A percentile compares a stretch with the other conserved stretches of the same genome.
These are phyloP conservation scores for Microdochium nivale DNA, from an alignment of 2,329 filamentous ascomycete species.

Conservation along the genomic window DNA sequence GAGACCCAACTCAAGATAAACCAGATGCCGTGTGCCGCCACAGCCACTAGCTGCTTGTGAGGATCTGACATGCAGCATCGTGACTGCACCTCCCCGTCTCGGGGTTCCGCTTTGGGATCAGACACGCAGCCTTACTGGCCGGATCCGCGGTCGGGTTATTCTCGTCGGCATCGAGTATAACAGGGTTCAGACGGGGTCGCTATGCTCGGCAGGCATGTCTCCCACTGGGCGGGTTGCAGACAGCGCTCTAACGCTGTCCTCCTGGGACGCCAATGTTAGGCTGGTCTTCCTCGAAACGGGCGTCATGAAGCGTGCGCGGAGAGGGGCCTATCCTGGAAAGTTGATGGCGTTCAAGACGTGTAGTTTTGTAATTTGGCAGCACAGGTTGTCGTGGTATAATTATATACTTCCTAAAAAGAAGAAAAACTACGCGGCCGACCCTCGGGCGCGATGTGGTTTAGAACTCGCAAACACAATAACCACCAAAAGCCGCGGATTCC, in stretches of 20 bases:
- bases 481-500: no score
- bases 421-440: no score
- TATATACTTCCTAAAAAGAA: not conserved
- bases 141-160: no score
- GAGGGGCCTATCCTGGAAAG: not conserved
- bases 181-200: not conserved
- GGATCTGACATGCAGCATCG: no score
- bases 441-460: no score
- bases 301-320: not conserved
- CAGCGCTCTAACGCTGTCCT: not conserved
- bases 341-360: not conserved
- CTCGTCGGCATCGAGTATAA: not conserved
- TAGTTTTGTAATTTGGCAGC: not conserved
- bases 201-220: not conserved
- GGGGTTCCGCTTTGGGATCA: not conserved
- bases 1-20: no score
- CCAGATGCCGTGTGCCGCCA: no score
- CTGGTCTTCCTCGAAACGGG: not conserved
- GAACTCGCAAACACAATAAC: no score
- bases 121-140: no score
- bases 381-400: not conserved
- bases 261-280: not conserved
- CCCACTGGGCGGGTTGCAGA: not conserved
- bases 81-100: not conserved
- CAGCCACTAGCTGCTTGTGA: no score